phyloP scores from a whole-genome alignment of 176 grass and related monocot genomes.

The Aegilops bicornis region DNA sequence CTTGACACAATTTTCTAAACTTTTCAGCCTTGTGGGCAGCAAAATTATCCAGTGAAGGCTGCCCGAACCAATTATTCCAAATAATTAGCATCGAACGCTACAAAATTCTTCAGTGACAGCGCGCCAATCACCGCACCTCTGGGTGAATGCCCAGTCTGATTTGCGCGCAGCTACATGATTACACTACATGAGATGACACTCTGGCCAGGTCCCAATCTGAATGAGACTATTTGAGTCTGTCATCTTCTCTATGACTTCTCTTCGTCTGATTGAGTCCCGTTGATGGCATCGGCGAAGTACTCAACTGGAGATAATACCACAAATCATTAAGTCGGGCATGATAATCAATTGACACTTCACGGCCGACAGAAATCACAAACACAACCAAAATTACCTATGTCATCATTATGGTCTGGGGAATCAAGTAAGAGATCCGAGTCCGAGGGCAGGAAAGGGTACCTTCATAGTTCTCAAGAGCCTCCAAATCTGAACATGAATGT shows the following conservation, averaged over 20 bases:
- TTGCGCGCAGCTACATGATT: neutral
- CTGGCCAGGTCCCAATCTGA: constrained; percentile 1
- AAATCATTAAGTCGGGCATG: neutral
- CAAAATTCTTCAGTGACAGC: constrained; percentile 57
- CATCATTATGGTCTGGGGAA: constrained; percentile 74
- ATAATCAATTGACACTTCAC: neutral
- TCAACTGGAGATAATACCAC: constrained; percentile 52
- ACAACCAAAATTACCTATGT: constrained; percentile 66
- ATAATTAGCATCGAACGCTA: constrained; percentile 46
- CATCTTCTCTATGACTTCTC: constrained; percentile 55
- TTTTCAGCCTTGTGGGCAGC: neutral
- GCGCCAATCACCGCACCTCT: constrained; percentile 16
- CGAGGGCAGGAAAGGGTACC: constrained; percentile 85
- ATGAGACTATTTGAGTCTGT: neutral
- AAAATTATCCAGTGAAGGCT: neutral
- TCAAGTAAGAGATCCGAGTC: constrained; percentile 89
- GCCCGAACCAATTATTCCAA: constrained; percentile 33
- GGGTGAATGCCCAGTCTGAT: neutral
- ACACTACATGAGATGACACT: constrained; percentile 14
- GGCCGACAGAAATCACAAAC: neutral
- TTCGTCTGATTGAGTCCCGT: constrained; percentile 77
- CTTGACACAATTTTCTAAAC: constrained; percentile 8
- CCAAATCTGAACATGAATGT: constrained; percentile 57
- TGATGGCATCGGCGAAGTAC: constrained; percentile 85
- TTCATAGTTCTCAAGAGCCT: constrained; percentile 74